These are phyloP conservation scores for Moricandia arvensis DNA, from an alignment of 345 rosid genomes.

Conservation along the genomic window DNA sequence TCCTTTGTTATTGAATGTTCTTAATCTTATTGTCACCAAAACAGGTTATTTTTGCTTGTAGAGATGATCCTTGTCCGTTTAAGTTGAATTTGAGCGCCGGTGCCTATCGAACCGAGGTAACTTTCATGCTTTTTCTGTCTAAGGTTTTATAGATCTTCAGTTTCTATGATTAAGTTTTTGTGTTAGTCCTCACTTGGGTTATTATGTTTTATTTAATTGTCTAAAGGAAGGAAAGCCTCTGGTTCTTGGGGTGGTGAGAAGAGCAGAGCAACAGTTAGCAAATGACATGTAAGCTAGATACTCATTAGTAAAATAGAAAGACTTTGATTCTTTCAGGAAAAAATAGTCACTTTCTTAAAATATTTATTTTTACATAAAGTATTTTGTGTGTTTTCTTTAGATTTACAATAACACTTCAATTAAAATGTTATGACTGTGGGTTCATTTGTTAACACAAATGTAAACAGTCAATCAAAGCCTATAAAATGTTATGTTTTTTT, in stretches of 20 bases:
- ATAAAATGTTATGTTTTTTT: background rate
- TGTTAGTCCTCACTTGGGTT: slow-evolving; percentile 1
- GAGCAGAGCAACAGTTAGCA: slow-evolving; percentile 74
- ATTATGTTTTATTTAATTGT: background rate
- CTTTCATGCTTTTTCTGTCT: background rate
- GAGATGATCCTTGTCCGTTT: slow-evolving; percentile 69
- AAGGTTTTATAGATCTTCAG: background rate
- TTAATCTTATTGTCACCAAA: background rate
- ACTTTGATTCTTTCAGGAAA: background rate
- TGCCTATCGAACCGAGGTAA: slow-evolving; percentile 81
- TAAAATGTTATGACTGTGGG: background rate
- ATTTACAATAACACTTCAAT: background rate
- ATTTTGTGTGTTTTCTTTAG: background rate
- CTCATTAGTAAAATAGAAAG: background rate
- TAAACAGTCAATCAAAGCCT: background rate
- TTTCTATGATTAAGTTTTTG: background rate
- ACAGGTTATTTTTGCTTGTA: slow-evolving; percentile 75
- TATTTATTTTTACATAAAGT: background rate
- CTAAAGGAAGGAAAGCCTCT: slow-evolving; percentile 83
- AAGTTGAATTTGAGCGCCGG: slow-evolving; percentile 78
- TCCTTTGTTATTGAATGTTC: background rate
- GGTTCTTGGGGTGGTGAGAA: slow-evolving; percentile 65
- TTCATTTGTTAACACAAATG: background rate
- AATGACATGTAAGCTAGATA: slow-evolving; percentile 53
- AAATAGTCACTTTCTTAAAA: background rate